Conservation (phyloP, 1,284 basidiomycete species). For the Rhodotorula sp. region DNA sequence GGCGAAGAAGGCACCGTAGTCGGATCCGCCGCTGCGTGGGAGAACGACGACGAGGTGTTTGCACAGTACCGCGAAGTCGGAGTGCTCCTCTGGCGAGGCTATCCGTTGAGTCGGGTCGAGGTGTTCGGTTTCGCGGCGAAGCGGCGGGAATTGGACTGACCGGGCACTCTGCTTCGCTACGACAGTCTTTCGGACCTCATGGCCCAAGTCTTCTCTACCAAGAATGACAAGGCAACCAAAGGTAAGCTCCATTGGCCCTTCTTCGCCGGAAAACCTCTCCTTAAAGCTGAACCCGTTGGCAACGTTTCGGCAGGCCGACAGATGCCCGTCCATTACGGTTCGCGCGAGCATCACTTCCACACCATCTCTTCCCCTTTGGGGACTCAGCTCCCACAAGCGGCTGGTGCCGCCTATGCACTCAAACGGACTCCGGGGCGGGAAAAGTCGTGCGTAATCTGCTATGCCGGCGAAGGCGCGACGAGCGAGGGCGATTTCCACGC, state of each 20-base stretch:
- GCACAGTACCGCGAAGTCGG: slow-evolving; percentile 66
- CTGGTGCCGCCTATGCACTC: slow-evolving; percentile 85
- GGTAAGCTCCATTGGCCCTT: slow-evolving; percentile 68
- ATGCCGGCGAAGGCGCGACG: slow-evolving; percentile 72
- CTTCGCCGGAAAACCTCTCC: slow-evolving; percentile 33
- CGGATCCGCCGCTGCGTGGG: slow-evolving; percentile 81
- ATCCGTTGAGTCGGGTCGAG: slow-evolving; percentile 49
- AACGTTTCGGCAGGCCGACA: slow-evolving; percentile 50
- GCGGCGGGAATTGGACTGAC: neutral
- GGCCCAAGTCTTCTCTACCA: slow-evolving; percentile 84
- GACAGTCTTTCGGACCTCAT: slow-evolving; percentile 56
- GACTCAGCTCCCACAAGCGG: slow-evolving; percentile 85
- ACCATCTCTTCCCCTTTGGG: slow-evolving; percentile 91
- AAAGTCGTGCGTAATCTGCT: slow-evolving; percentile 79
- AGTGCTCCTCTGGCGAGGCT: slow-evolving; percentile 83
- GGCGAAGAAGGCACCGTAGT: slow-evolving; percentile 67
- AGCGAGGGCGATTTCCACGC: slow-evolving; percentile 60
- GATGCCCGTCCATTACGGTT: slow-evolving; percentile 68
- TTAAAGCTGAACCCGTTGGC: neutral
- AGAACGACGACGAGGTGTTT: slow-evolving; percentile 68
- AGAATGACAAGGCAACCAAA: slow-evolving; percentile 75
- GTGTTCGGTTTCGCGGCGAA: slow-evolving; percentile 11
- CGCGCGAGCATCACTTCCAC: slow-evolving; percentile 79
- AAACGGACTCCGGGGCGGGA: slow-evolving; percentile 70
- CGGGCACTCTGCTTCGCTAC: slow-evolving; percentile 51